Evolutionary conservation across 2,329 filamentous ascomycete species (phyloP), one percentile per base, ranked within the genome.

Genomic region (Lomentospora prolificans): DNA sequence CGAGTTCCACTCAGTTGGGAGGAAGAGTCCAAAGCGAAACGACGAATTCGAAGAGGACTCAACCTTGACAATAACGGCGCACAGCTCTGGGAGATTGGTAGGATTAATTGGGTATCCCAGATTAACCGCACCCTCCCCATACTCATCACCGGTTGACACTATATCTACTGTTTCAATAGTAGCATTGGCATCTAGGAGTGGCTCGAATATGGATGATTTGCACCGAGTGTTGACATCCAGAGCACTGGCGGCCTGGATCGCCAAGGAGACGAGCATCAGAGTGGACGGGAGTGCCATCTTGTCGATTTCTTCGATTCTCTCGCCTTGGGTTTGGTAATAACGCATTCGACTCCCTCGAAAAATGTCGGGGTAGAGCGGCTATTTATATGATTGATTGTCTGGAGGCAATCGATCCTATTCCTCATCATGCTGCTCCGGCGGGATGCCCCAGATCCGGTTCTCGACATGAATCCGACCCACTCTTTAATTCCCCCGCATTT

Each of bases 21-120:
- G 60, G 51, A 71, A 66, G 8, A 72, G 51, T 3, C 65, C 67
- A 33, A 70, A 64, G 8, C 61, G 64, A 59, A 61, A 70, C 2
- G 62, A 58, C 0, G 64, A 65, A 0, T 62, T 64, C 28, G 24
- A 6, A 1, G 58, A 57, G 9, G 56, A 56, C 28, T 60, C 64
- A 3, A 67, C 64, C 12, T 63, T 64, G 30, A 69, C 60, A 24
- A 60, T 63, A 8, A 67, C 61, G 10, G 66, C 66, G 55, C 69
- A 71, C 9, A 70, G 62, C 3, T 60, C 61, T 2, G 68, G 69
- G 2, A 70, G 60, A 5, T 61, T 58, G 2, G 64, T 68, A 1
- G 66, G 63, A 25, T 63, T 61, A 8, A 27, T 57, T 0, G 62
- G 66, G 55, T 60, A 69, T 2, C 58, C 60, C 2, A 64, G 31